Evolutionary conservation across 495 filamentous ascomycete genomes (phyloP).

Genomic region (Aspergillus sclerotioniger): DNA sequence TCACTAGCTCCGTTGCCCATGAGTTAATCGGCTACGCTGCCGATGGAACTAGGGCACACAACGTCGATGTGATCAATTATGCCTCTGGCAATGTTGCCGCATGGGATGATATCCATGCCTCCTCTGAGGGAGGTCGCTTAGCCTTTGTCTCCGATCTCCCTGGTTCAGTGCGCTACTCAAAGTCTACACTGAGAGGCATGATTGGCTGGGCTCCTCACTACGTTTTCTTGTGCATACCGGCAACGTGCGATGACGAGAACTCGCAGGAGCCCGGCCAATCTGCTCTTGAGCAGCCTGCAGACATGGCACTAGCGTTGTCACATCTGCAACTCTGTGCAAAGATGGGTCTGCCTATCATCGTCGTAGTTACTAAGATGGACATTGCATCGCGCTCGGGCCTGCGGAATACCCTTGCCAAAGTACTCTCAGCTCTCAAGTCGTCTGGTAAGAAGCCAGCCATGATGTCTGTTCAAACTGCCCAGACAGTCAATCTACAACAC

Average conservation of each 20-base stretch:
- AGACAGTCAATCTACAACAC: slow-evolving; percentile 35
- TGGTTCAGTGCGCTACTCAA: slow-evolving; percentile 80
- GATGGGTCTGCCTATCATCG: slow-evolving; percentile 67
- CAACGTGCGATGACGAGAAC: slow-evolving; percentile 62
- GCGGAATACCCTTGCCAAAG: slow-evolving; percentile 62
- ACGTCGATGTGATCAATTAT: slow-evolving; percentile 76
- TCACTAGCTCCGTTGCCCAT: slow-evolving; percentile 90
- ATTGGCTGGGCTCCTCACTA: slow-evolving; percentile 96
- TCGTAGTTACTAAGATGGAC: slow-evolving; percentile 90
- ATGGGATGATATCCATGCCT: slow-evolving; percentile 89
- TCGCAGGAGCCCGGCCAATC: slow-evolving; percentile 46
- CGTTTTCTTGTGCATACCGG: slow-evolving; percentile 83
- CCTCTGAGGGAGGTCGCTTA: slow-evolving; percentile 70
- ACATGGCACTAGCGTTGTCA: slow-evolving; percentile 69
- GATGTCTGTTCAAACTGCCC: slow-evolving; percentile 48
- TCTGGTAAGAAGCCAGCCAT: slow-evolving; percentile 70
- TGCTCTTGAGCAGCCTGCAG: slow-evolving; percentile 47
- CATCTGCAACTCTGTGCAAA: slow-evolving; percentile 87
- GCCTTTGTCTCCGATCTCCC: slow-evolving; percentile 89
- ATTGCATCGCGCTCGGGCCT: slow-evolving; percentile 71
- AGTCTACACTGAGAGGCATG: slow-evolving; percentile 83
- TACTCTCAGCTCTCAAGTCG: slow-evolving; percentile 76
- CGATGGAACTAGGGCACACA: slow-evolving; percentile 20
- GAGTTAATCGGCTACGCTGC: slow-evolving; percentile 81
- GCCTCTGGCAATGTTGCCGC: slow-evolving; percentile 80